Base-by-base conservation (phyloP, 768 basidiomycete species). In the Lactarius vividus region DNA sequence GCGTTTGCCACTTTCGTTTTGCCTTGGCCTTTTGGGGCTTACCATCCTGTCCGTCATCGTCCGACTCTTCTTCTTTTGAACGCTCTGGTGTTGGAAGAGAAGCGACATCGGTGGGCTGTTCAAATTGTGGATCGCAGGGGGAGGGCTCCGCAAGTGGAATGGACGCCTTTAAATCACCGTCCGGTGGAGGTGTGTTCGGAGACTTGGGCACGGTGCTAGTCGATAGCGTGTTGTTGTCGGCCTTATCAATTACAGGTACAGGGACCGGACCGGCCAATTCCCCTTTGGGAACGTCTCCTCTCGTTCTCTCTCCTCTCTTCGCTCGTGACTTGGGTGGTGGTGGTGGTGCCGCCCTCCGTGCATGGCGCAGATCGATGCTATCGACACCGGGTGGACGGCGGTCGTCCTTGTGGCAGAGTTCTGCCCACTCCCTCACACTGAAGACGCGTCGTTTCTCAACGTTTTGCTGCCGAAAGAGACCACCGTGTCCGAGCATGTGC, bases 401-500 rank as follows among this genome's bases (percentile, higher is more conserved):
- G 18, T 92, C 90, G 15, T 89, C 87, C 67, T 84, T 87, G 31
- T 75, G 75, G 69, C 90, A 91, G 5, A 92, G 76, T 72, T 94
- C 92, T 0, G 83, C 84, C 93, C 93, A 96, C 75, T 96, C 93
- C 61, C 91, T 87, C 26, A 92, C 86, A 72, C 90, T 94, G 86
- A 92, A 88, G 59, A 85, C 75, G 70, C 86, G 86, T 67, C 91
- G 84, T 76, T 92, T 94, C 79, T 94, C 94, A 72, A 97, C 83
- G 73, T 97, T 98, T 77, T 93, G 86, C 71, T 93, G 89, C 26
- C 92, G 86, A 75, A 94, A 98, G 7, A 96, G 82, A 2, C 96
- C 96, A 6, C 85, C 86, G 62, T 84, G 83, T 10, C 96, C 96
- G 46, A 88, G 78, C 88, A 98, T 94, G 74, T 88, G 87, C 75